Evolutionary conservation across 2,329 filamentous ascomycete species (phyloP).

Genomic region (Moelleriella libera): DNA sequence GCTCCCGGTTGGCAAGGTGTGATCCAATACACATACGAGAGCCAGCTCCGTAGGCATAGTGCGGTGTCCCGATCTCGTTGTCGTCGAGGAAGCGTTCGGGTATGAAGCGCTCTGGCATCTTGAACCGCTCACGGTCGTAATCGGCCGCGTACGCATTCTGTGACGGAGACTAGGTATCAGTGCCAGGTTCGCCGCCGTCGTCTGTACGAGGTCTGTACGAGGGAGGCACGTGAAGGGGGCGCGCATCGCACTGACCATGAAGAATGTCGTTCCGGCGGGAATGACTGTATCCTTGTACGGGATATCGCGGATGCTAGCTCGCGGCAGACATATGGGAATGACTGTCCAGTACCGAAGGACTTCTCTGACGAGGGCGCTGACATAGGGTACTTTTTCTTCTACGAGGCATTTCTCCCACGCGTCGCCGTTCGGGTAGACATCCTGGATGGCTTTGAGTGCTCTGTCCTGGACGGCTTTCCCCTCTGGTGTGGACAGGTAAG

Average conservation of each 20-base stretch:
- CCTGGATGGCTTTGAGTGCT: slow-evolving; percentile 56
- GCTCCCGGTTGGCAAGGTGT: slow-evolving; percentile 48
- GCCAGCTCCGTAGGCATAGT: slow-evolving; percentile 49
- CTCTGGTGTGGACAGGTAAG: slow-evolving; percentile 52
- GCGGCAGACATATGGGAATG: slow-evolving; percentile 63
- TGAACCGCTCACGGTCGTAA: slow-evolving; percentile 57
- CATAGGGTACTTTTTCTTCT: slow-evolving; percentile 64
- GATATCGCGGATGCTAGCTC: slow-evolving; percentile 59
- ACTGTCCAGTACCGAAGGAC: slow-evolving; percentile 67
- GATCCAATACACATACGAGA: slow-evolving; percentile 50
- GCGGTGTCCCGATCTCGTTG: slow-evolving; percentile 39
- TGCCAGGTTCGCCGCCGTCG: too few relatives aligned
- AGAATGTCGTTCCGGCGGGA: slow-evolving; percentile 64
- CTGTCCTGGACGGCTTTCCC: slow-evolving; percentile 58
- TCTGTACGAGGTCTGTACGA: too few relatives aligned
- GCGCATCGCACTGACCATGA: slow-evolving; percentile 39
- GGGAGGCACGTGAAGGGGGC: too few relatives aligned
- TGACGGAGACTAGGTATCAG: not conserved
- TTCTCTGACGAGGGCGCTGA: slow-evolving; percentile 68
- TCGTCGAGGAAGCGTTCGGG: slow-evolving; percentile 55
- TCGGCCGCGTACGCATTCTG: slow-evolving; percentile 62
- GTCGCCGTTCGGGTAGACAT: slow-evolving; percentile 57
- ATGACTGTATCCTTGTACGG: slow-evolving; percentile 52
- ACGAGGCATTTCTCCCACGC: slow-evolving; percentile 61
- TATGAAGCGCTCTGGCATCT: slow-evolving; percentile 46